A percentile compares a stretch with the other conserved stretches of the same genome.
Evolutionary conservation across 805 yeast species (phyloP).

Genomic region (Metschnikowia proteae): DNA sequence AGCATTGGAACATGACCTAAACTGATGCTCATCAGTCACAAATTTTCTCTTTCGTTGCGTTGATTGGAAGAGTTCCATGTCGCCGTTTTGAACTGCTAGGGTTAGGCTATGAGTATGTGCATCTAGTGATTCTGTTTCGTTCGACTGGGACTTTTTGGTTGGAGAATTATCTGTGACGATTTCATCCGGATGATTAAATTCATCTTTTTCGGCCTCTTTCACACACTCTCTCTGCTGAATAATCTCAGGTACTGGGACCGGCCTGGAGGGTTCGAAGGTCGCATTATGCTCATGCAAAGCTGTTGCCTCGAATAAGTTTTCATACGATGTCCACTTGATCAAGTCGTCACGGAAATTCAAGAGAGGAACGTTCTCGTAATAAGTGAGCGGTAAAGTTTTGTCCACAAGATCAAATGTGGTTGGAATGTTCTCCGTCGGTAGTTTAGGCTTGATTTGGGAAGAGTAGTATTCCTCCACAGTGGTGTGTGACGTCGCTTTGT

Average conservation of each 20-base stretch:
- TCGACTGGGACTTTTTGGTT: neutral
- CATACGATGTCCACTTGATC: conserved; percentile 20
- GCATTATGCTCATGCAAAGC: neutral
- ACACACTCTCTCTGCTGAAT: neutral
- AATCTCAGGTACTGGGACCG: neutral
- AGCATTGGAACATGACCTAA: conserved; percentile 1
- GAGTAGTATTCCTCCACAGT: conserved; percentile 9
- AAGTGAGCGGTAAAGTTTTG: conserved; percentile 15
- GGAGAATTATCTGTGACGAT: neutral
- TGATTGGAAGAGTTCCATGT: conserved; percentile 11
- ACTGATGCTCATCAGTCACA: neutral
- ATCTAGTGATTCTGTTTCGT: neutral
- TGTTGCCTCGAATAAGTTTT: conserved; percentile 15
- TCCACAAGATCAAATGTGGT: conserved; percentile 30
- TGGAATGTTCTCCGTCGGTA: conserved; percentile 17
- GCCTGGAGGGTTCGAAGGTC: neutral
- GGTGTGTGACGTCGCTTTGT: conserved; percentile 10
- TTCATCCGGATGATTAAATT: neutral
- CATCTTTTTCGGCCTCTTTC: neutral
- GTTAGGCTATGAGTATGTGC: neutral
- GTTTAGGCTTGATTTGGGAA: conserved; percentile 2
- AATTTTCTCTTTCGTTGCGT: conserved; percentile 9
- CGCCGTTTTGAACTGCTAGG: conserved; percentile 3
- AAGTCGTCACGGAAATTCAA: conserved; percentile 21
- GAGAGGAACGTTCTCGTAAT: conserved; percentile 16